phyloP scores from a whole-genome alignment of 2,329 filamentous ascomycete species.

The Elsinoe arachidis region DNA sequence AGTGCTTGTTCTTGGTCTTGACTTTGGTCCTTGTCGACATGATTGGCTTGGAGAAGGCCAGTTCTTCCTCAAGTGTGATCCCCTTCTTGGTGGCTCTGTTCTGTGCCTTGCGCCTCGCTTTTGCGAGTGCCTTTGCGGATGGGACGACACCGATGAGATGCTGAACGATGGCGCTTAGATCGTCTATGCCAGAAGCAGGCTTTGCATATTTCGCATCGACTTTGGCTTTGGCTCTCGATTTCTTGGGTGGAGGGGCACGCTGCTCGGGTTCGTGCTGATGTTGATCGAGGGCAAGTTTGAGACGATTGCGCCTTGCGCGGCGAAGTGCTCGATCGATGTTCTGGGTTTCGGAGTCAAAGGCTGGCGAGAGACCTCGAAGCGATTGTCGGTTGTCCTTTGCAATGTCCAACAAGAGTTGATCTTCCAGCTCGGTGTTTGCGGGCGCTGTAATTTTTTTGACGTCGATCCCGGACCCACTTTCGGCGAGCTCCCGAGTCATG shows the following conservation, averaged over 20 bases:
- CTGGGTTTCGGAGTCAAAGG: neutral
- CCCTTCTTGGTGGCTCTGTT: neutral
- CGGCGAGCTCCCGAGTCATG: neutral
- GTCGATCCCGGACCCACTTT: conserved; percentile 6
- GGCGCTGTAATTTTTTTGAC: conserved; percentile 2
- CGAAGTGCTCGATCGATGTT: neutral
- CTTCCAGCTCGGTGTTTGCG: neutral
- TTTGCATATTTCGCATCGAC: neutral
- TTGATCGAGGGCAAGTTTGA: neutral
- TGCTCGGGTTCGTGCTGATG: neutral
- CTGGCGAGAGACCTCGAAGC: no score
- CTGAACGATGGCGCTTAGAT: neutral
- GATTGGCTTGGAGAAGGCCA: neutral
- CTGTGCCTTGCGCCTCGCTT: neutral
- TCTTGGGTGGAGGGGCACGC: neutral
- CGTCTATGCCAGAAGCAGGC: neutral
- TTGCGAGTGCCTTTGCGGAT: neutral
- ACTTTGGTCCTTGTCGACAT: neutral
- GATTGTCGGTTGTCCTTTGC: no score
- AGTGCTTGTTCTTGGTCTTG: neutral
- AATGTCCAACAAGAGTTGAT: neutral
- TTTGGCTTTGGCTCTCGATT: neutral
- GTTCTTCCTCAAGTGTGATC: neutral
- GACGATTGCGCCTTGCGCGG: neutral
- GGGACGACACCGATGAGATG: neutral